Base-by-base conservation (phyloP, 2,329 filamentous ascomycete genomes). In the Fusarium siculi region DNA sequence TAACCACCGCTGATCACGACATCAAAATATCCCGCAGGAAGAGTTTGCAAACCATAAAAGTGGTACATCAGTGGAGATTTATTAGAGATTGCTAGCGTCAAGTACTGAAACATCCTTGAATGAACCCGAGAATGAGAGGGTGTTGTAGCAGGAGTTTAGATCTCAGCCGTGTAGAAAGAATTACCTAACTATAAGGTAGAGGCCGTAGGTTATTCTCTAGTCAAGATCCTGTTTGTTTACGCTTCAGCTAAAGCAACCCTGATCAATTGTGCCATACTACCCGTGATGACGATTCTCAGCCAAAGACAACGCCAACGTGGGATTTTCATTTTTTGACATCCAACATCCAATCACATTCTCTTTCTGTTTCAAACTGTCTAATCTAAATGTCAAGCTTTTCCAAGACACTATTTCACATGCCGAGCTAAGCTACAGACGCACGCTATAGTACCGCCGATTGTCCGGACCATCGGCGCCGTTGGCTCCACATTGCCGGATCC, bases 1-100 rank as follows among this genome's bases (percentile, higher is more conserved):
- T 78, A 50, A 39, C 30, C 42, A 68, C 47, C 53, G 68, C 65
- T 61, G 61, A 78, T 78, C 73, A 74, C 76, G 76, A 78, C 76
- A 78, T 78, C 55, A 67, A 56, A 66, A 49, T 50, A 56, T 49
- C 47, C 19, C 44, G 39, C 52, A 34, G 42, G 23, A 70, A 72
- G 67, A 59, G 63, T 66, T 64, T 63, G 69, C 58, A 67, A 67
- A 70, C 34, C 36, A 60, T 74, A 63, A 65, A 69, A 76, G 75
- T 76, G 75, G 70, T 54, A 16, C 52, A 47, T 39, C 46, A 75
- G 69, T 62, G 73, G 67, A 68, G 52, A 59, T 63, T 30, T 49
- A 9, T 30, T 49, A 11, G 32, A 57, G 19, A 50, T 57, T 49
- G 32, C 47, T 70, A 60, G 66, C 52, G 44, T 55, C 21, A 25